Evolutionary conservation across 1,284 basidiomycete genomes (phyloP).

Genomic region (Leccinum angustisporum): DNA sequence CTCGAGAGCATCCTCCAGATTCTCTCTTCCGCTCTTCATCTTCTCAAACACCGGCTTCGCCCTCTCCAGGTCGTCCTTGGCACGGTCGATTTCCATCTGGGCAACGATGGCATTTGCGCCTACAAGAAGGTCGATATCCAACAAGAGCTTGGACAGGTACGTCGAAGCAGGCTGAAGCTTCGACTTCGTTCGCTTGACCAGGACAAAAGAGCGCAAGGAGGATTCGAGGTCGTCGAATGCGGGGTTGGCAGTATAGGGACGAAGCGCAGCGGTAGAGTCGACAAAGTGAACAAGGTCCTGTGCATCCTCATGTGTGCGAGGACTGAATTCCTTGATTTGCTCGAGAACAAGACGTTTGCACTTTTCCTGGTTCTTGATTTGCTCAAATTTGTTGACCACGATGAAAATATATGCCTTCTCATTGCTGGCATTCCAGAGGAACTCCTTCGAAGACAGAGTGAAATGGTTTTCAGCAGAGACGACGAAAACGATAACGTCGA

Average conservation of each 20-base stretch:
- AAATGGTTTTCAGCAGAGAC: constrained; percentile 99
- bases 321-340: constrained; percentile 92
- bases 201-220: constrained; percentile 92
- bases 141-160: constrained; percentile 86
- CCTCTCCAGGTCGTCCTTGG: constrained; percentile 68
- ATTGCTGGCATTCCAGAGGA: constrained; percentile 89
- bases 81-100: constrained; percentile 74
- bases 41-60: constrained; percentile 85
- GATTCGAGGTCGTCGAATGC: constrained; percentile 89
- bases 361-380: constrained; percentile 94
- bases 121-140: constrained; percentile 87
- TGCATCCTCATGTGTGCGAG: constrained; percentile 88
- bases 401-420: constrained; percentile 99
- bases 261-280: constrained; percentile 77
- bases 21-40: constrained; percentile 75
- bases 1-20: constrained; percentile 80
- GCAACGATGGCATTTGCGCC: constrained; percentile 88
- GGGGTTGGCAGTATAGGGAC: constrained; percentile 62
- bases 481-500: constrained; percentile 98
- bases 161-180: constrained; percentile 96
- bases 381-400: constrained; percentile 98
- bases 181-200: constrained; percentile 92
- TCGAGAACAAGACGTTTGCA: constrained; percentile 89
- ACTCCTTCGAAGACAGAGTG: constrained; percentile 94
- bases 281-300: constrained; percentile 98